Base-by-base conservation (phyloP, 306 rosid genomes). In the Begonia fuchsioides region DNA sequence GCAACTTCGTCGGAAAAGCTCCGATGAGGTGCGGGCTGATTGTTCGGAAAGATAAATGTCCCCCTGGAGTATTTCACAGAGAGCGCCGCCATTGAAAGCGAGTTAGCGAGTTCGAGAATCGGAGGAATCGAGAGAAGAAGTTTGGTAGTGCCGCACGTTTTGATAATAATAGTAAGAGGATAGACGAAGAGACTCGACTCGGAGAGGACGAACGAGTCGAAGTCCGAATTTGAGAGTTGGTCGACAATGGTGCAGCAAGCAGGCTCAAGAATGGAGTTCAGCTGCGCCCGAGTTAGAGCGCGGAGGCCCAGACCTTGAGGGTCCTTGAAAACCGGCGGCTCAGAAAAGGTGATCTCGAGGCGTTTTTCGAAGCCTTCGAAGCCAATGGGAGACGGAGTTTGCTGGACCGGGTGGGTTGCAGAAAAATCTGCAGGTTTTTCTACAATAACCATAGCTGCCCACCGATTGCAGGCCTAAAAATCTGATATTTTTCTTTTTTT, bases 301-400 rank as follows among this genome's bases (percentile, higher is more conserved):
- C 83, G 72, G 32, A 79, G 77, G 18, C 80, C 83, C 18, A 57
- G 44, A 14, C 71, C 77, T 2, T 53, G 13, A 3, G 79, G 72
- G 35, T 74, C 78, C 49, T 32, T 14, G 55, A 71, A 74, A 20
- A 65, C 13, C 1, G 71, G 48, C 9, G 71, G 60, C 62, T 68
- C 65, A 0, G 59, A 13, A 56, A 75, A 75, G 26, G 68, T 47
- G 49, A 75, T 70, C 51, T 75, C 87, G 1, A 79, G 58, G 3
- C 87, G 75, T 57, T 79, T 79, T 64, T 79, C 87, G 43, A 66
- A 76, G 4, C 87, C 87, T 70, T 79, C 87, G 16, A 75, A 79
- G 3, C 87, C 79, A 44, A 74, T 78, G 1, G 78, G 66, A 2
- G 80, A 70, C 7, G 63, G 45, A 10, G 61, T 43, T 17, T 20